These are phyloP conservation scores for Paecilomyces formosus DNA, from an alignment of 2,329 filamentous ascomycete genomes.

Conservation along the genomic window DNA sequence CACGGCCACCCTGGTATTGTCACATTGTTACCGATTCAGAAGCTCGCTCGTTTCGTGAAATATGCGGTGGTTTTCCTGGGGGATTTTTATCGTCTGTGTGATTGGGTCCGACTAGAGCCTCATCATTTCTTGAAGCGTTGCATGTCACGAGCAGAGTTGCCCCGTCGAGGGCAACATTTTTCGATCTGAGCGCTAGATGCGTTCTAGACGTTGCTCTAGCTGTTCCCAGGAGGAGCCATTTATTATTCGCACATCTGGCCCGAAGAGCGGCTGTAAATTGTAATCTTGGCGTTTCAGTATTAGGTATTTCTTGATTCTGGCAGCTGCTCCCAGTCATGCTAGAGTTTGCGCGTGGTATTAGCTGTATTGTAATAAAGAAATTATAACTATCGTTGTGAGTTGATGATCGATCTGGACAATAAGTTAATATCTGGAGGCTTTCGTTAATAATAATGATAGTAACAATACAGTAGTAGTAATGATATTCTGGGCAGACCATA, in stretches of 20 bases:
- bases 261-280: background rate
- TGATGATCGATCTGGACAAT: no score
- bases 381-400: no score
- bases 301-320: background rate
- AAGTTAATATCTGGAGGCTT: no score
- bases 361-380: no score
- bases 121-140: background rate
- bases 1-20: background rate
- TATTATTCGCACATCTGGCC: background rate
- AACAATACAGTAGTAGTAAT: no score
- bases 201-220: background rate
- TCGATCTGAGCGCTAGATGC: background rate
- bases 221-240: background rate
- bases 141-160: background rate
- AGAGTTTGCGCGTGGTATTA: background rate
- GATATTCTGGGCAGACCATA: no score
- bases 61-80: background rate
- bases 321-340: background rate
- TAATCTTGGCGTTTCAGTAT: background rate
- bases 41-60: background rate
- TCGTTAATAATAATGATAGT: no score
- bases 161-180: background rate
- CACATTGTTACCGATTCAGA: background rate
- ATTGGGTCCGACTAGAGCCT: background rate
- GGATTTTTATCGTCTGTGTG: background rate